These are phyloP conservation scores for Erythrophleum fordii DNA, from an alignment of 306 rosid genomes.

Conservation along the genomic window DNA sequence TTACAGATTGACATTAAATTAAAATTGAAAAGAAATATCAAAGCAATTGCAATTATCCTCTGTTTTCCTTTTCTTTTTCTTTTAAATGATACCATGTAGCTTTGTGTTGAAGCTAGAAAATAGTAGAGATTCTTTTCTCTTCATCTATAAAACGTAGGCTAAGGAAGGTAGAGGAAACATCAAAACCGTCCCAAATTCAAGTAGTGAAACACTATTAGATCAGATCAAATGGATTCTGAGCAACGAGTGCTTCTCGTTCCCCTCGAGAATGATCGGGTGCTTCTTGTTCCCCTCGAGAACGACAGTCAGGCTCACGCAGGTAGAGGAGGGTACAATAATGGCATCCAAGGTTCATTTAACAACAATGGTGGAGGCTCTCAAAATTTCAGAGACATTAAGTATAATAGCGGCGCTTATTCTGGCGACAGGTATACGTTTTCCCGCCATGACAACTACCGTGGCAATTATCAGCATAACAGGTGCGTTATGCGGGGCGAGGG, in stretches of 20 bases:
- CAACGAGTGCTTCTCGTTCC: too few relatives aligned
- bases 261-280: too few relatives aligned
- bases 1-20: too few relatives aligned
- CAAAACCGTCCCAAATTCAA: neutral
- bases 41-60: too few relatives aligned
- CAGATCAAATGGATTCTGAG: neutral
- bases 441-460: neutral
- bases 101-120: neutral
- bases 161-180: neutral
- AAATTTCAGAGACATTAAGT: neutral
- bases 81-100: neutral
- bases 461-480: neutral
- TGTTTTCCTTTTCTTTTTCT: too few relatives aligned
- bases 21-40: too few relatives aligned
- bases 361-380: neutral
- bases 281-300: too few relatives aligned
- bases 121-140: neutral
- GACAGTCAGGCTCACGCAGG: neutral
- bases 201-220: too few relatives aligned
- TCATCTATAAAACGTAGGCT: neutral
- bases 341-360: neutral
- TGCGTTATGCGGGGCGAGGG: neutral
- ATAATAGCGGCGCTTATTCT: neutral
- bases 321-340: neutral
- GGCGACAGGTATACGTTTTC: neutral